Evolutionary conservation across 441 rosid genomes (phyloP), one percentile per base, ranked within the genome.

Genomic region (Eruca vesicaria): DNA sequence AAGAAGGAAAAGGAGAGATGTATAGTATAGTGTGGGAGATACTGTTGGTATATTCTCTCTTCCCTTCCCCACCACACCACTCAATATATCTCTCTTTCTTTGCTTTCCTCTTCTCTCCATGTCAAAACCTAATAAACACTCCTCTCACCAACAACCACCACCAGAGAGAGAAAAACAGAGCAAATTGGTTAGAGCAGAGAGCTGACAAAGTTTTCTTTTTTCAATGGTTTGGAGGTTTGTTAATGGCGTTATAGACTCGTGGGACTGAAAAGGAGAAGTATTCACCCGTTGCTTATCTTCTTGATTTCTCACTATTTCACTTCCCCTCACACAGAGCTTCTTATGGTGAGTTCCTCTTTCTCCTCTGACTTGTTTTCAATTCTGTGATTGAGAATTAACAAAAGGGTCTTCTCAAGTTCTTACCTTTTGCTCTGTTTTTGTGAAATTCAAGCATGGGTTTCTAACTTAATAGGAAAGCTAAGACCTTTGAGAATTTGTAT

Each of bases 1-100:
- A 63, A 36, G 4, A 21, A 64, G 71, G 57, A 31, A 69, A 62
- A 29, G 29, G 4, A 67, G 50, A 32, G 36, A 61, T 69, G 82
- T 23, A 50, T n/a, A 68, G 75, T 70, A 5, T 69, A 78, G n/a
- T 72, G 31, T 61, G 86, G 78, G n/a, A 73, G 52, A 75, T 74
- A 78, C 86, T 75, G 86, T 78, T 85, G 87, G 89, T 67, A 86
- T 85, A 86, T 85, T 84, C 93, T 76, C 73, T 83, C 81, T 87
- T 76, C 72, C 62, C 15, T 8, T 33, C 66, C 41, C 67, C 67
- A 23, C 48, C 68, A 48, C 63, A 74, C 45, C 70, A 29, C 32
- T 5, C 45, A 81, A 68, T 69, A 77, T 60, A 76, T 41, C 75
- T 65, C 19, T 45, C 1, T n/a, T 60, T 65, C 75, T 58, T 57